Percentiles rank a stretch among this genome's conserved stretches.
Conservation (phyloP, 768 basidiomycete genomes). For the Polyporus arcularius region DNA sequence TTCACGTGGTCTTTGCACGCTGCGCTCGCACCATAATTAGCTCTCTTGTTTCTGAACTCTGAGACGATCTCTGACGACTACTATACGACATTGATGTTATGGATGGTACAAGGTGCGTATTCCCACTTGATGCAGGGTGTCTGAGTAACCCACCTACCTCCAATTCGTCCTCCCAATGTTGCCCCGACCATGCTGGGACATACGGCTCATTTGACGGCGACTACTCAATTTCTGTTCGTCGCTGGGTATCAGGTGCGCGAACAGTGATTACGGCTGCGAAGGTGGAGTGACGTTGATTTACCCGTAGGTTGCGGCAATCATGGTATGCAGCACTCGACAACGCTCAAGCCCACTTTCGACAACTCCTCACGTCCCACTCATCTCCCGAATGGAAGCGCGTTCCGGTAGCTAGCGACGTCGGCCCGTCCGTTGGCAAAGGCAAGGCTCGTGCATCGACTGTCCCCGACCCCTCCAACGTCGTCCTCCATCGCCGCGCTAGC, state of each 20-base stretch:
- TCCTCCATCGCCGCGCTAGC: conserved; percentile 70
- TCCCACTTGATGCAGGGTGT: too few species aligned
- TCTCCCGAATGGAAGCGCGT: conserved; percentile 84
- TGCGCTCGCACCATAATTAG: conserved; percentile 6
- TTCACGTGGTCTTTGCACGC: conserved; percentile 11
- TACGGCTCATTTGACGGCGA: too few species aligned
- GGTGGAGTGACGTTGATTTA: too few species aligned
- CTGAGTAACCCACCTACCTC: too few species aligned
- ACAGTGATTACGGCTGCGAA: too few species aligned
- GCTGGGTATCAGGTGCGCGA: too few species aligned
- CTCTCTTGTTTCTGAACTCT: conserved; percentile 1
- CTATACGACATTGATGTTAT: conserved; percentile 38
- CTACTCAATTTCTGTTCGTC: too few species aligned
- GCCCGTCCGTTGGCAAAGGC: conserved; percentile 54
- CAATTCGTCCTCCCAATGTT: too few species aligned
- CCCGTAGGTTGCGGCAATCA: too few species aligned
- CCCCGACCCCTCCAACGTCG: conserved; percentile 71
- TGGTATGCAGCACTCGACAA: conserved; percentile 77
- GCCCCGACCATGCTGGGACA: too few species aligned
- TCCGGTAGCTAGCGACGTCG: conserved; percentile 42
- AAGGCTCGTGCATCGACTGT: conserved; percentile 53
- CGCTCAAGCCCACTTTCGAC: conserved; percentile 77
- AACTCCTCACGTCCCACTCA: conserved; percentile 69
- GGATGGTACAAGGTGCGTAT: conserved; percentile 61
- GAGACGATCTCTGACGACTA: not conserved